These are phyloP conservation scores for Raddia guianensis DNA, from an alignment of 176 grass and related monocot genomes.

Conservation along the genomic window DNA sequence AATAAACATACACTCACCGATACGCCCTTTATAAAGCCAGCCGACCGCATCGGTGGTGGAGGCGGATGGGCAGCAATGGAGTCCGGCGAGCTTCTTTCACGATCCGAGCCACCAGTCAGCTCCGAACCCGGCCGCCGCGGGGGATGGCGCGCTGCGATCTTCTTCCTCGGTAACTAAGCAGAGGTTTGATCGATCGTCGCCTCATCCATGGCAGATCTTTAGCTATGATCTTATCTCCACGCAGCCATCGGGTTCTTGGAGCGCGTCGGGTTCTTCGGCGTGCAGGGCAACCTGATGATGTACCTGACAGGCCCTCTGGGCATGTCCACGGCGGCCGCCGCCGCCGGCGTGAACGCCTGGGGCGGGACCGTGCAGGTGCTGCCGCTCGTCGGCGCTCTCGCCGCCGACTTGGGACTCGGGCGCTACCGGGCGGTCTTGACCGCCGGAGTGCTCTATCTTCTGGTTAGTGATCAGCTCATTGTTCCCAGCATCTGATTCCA, in stretches of 20 bases:
- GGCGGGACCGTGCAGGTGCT: slow-evolving; percentile 45
- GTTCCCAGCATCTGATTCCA: not conserved
- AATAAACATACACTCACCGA: no score
- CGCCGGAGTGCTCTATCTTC: slow-evolving; percentile 51
- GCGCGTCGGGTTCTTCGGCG: slow-evolving; percentile 59
- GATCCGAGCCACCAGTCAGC: not conserved
- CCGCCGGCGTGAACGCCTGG: slow-evolving; percentile 54
- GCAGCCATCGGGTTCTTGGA: slow-evolving; percentile 43
- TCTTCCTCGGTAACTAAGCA: not conserved
- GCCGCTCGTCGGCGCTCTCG: slow-evolving; percentile 61
- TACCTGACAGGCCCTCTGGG: slow-evolving; percentile 73
- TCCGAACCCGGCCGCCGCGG: not conserved
- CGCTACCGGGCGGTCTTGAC: slow-evolving; percentile 47
- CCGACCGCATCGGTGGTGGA: no score
- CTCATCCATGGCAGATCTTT: no score
- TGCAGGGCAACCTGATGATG: slow-evolving; percentile 65
- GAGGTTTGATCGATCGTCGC: no score
- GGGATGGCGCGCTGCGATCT: slow-evolving; percentile 12
- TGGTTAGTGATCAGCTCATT: slow-evolving; percentile 30
- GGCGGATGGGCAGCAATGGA: not conserved
- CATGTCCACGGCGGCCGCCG: slow-evolving; percentile 48
- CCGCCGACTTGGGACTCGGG: slow-evolving; percentile 63
- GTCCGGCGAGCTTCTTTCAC: not conserved
- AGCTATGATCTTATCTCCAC: no score
- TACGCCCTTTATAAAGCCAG: no score